Percentiles rank a stretch among this genome's conserved stretches.
phyloP scores from a whole-genome alignment of 768 basidiomycete genomes.

The Tremella fuciformis region DNA sequence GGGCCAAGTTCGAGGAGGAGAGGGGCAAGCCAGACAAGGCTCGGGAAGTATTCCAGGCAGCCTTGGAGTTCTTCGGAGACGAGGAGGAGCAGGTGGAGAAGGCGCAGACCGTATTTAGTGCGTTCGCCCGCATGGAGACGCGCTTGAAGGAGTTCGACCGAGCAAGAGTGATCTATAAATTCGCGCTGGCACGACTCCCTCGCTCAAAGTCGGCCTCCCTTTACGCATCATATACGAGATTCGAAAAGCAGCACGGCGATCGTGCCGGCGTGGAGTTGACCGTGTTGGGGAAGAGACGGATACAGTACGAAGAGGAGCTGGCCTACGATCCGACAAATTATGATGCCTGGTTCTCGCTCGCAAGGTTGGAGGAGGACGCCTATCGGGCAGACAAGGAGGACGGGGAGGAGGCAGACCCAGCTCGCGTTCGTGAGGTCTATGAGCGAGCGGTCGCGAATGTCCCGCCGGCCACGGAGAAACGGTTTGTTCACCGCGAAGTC shows the following conservation, averaged over 20 bases:
- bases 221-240: conserved; percentile 91
- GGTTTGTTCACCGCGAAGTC: conserved; percentile 55
- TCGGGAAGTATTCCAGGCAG: conserved; percentile 83
- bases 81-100: conserved; percentile 84
- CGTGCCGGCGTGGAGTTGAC: conserved; percentile 84
- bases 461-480: conserved; percentile 87
- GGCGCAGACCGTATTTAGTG: conserved; percentile 84
- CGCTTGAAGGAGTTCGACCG: conserved; percentile 94
- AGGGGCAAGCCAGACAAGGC: conserved; percentile 66
- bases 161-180: conserved; percentile 96
- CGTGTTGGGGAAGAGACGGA: conserved; percentile 93
- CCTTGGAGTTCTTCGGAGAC: conserved; percentile 78
- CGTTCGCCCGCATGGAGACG: conserved; percentile 97
- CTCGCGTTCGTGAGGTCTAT: conserved; percentile 84
- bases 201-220: conserved; percentile 74
- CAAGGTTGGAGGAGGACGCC: conserved; percentile 86
- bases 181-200: conserved; percentile 88
- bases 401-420: conserved; percentile 56
- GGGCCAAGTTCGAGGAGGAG: conserved; percentile 65
- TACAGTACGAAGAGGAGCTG: conserved; percentile 97
- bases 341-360: conserved; percentile 97
- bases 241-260: conserved; percentile 96
- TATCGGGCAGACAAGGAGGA: conserved; percentile 66
- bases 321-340: conserved; percentile 88
- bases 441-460: conserved; percentile 94